These are phyloP conservation scores for Pseudogymnoascus sp. DNA, from an alignment of 2,329 filamentous ascomycete genomes.

Conservation along the genomic window DNA sequence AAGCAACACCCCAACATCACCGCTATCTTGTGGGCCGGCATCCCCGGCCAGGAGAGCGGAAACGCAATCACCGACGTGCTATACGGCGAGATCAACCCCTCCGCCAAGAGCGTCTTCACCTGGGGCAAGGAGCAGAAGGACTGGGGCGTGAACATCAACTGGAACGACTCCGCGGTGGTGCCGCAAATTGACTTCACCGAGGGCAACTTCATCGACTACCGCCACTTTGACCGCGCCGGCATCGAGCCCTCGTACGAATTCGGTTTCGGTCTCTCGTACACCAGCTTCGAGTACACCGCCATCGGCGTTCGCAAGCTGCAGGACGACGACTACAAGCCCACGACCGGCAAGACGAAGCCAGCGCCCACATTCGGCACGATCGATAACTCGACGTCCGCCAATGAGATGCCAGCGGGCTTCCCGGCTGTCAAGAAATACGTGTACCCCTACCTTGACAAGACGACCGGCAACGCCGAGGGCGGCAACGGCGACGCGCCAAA, in stretches of 20 bases:
- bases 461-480: slow-evolving; percentile 21
- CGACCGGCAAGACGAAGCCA: slow-evolving; percentile 50
- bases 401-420: slow-evolving; percentile 55
- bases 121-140: slow-evolving; percentile 48
- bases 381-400: slow-evolving; percentile 55
- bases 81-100: slow-evolving; percentile 71
- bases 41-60: slow-evolving; percentile 77
- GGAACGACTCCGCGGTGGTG: slow-evolving; percentile 39
- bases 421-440: slow-evolving; percentile 40
- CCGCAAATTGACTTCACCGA: slow-evolving; percentile 70
- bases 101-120: slow-evolving; percentile 71
- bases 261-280: slow-evolving; percentile 73
- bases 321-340: slow-evolving; percentile 35
- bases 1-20: slow-evolving; percentile 71
- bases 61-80: slow-evolving; percentile 75
- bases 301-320: slow-evolving; percentile 36
- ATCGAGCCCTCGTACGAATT: slow-evolving; percentile 68
- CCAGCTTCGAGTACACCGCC: slow-evolving; percentile 67
- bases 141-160: slow-evolving; percentile 35
- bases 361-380: slow-evolving; percentile 57
- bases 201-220: slow-evolving; percentile 76
- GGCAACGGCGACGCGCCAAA: slow-evolving; percentile 31
- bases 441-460: slow-evolving; percentile 46
- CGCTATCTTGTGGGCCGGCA: slow-evolving; percentile 73
- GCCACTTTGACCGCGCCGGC: slow-evolving; percentile 53